Evolutionary conservation across 352 stramenopile species (phyloP).

Genomic region (Elongisporangium undulatum): DNA sequence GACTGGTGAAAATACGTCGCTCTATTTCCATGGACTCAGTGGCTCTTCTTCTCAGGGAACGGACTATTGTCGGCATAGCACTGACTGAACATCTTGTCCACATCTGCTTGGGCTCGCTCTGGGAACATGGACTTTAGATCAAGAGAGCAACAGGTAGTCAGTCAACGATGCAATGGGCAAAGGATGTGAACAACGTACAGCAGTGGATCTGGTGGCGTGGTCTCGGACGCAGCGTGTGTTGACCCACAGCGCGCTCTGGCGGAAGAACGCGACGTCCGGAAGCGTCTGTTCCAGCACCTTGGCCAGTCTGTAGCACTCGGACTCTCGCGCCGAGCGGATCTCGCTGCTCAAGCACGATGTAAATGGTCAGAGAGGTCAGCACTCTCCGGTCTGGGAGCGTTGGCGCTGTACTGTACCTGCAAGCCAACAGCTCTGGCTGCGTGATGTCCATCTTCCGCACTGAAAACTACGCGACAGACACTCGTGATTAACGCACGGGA

Average conservation of each 20-base stretch:
- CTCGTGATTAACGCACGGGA: no score
- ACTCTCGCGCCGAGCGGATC: slow-evolving; percentile 76
- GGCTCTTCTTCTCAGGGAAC: slow-evolving; percentile 24
- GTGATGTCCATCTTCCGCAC: slow-evolving; percentile 86
- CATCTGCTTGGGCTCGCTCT: slow-evolving; percentile 45
- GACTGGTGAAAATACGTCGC: neutral
- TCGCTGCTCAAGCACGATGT: slow-evolving; percentile 32
- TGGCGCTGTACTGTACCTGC: slow-evolving; percentile 68
- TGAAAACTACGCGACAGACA: no score
- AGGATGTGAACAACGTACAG: slow-evolving; percentile 24
- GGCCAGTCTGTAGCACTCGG: slow-evolving; percentile 78
- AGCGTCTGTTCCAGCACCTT: slow-evolving; percentile 51
- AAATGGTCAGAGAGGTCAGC: slow-evolving; percentile 1
- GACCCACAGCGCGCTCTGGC: slow-evolving; percentile 55
- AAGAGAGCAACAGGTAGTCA: slow-evolving; percentile 3
- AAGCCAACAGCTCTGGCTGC: slow-evolving; percentile 68
- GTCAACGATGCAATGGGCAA: neutral
- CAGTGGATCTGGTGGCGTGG: slow-evolving; percentile 69
- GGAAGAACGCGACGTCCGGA: slow-evolving; percentile 57
- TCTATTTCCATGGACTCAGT: neutral
- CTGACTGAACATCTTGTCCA: slow-evolving; percentile 76
- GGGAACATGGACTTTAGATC: slow-evolving; percentile 71
- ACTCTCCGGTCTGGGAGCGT: neutral
- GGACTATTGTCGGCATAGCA: slow-evolving; percentile 73
- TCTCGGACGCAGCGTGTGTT: slow-evolving; percentile 67